Conservation (phyloP, 805 yeast species). For the Torulaspora gathmanii region DNA sequence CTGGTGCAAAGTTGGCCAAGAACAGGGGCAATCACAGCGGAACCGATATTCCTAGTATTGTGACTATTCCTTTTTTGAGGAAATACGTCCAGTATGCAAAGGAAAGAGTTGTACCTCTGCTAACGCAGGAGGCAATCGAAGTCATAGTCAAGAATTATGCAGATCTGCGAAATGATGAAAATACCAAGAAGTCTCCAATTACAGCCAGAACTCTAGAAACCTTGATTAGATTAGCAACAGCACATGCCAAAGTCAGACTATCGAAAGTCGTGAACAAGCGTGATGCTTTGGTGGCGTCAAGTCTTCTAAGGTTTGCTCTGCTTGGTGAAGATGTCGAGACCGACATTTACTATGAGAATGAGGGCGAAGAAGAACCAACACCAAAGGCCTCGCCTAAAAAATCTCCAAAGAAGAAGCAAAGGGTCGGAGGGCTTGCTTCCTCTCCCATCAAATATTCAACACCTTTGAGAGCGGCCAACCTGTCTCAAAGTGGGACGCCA, state of each 20-base stretch:
- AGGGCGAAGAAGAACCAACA: constrained; percentile 19
- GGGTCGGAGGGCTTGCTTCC: constrained; percentile 15
- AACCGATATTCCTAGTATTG: constrained; percentile 42
- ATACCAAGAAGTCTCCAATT: constrained; percentile 82
- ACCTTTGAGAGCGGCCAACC: constrained; percentile 12
- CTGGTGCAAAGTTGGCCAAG: constrained; percentile 56
- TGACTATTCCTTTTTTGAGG: constrained; percentile 80
- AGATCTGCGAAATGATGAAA: constrained; percentile 75
- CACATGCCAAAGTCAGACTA: constrained; percentile 93
- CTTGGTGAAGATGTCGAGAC: constrained; percentile 42
- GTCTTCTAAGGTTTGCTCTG: constrained; percentile 75
- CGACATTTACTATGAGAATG: constrained; percentile 23
- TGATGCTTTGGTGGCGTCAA: constrained; percentile 86
- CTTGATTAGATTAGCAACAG: constrained; percentile 87
- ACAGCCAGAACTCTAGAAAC: constrained; percentile 99
- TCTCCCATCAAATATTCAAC: constrained; percentile 23
- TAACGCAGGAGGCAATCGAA: constrained; percentile 72
- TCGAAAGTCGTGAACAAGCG: constrained; percentile 65
- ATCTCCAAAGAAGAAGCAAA: constrained; percentile 35
- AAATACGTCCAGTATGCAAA: constrained; percentile 94
- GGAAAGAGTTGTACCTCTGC: constrained; percentile 74
- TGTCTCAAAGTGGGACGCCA: constrained; percentile 8
- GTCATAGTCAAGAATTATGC: constrained; percentile 78
- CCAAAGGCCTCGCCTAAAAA: constrained; percentile 28
- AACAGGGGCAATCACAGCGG: constrained; percentile 36